A percentile compares a stretch with the other conserved stretches of the same genome.
Evolutionary conservation across 73 alveolate genomes (phyloP).

Genomic region (Uronychia setigera): DNA sequence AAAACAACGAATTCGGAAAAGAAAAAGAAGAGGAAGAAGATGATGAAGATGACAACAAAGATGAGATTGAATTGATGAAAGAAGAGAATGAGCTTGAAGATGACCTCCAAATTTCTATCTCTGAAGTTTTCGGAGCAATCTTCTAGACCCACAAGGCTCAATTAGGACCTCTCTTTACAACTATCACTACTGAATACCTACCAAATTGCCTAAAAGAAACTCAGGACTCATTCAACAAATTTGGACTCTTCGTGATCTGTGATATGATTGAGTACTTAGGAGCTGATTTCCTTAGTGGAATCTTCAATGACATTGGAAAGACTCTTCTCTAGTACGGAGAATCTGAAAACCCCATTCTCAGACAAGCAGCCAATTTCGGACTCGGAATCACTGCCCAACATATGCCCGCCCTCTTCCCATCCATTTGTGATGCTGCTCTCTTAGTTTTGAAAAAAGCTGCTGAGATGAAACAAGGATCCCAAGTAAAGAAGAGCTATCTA

Average conservation of each 20-base stretch:
- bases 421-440: slow-evolving; percentile 44
- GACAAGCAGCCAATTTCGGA: slow-evolving; percentile 98
- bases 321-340: slow-evolving; percentile 72
- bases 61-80: slow-evolving; percentile 41
- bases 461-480: slow-evolving; percentile 30
- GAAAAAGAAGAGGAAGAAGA: slow-evolving; percentile 65
- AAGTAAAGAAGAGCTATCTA: slow-evolving; percentile 62
- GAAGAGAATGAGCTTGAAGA: slow-evolving; percentile 72
- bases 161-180: slow-evolving; percentile 31
- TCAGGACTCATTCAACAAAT: slow-evolving; percentile 66
- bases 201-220: slow-evolving; percentile 34
- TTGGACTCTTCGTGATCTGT: slow-evolving; percentile 93
- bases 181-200: slow-evolving; percentile 6
- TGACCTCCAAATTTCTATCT: slow-evolving; percentile 64
- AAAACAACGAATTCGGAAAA: slow-evolving; percentile 59
- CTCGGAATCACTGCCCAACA: slow-evolving; percentile 86
- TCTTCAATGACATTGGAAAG: slow-evolving; percentile 69
- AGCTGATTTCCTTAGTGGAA: slow-evolving; percentile 68
- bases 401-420: slow-evolving; percentile 50
- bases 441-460: slow-evolving; percentile 59
- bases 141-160: slow-evolving; percentile 72
- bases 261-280: slow-evolving; percentile 97
- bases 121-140: slow-evolving; percentile 76
- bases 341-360: slow-evolving; percentile 74
- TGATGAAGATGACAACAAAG: slow-evolving; percentile 76